Percentiles rank a stretch among this genome's conserved stretches.
Evolutionary conservation across 495 filamentous ascomycete genomes (phyloP).

Genomic region (Apodospora peruviana): DNA sequence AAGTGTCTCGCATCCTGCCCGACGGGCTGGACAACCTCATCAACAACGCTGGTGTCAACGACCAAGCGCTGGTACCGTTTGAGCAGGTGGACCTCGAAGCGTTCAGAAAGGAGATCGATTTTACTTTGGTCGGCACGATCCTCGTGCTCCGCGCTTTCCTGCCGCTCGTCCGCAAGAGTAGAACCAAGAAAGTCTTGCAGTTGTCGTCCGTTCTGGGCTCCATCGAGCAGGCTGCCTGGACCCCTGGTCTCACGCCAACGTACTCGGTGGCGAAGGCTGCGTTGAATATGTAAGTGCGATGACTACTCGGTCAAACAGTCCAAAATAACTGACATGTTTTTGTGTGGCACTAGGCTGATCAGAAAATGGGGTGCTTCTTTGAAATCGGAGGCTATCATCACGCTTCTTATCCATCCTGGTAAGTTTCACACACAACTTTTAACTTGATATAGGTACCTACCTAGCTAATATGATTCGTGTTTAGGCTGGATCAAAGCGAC

Average conservation of each 20-base stretch:
- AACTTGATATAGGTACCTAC: not conserved
- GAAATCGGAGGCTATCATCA: not conserved
- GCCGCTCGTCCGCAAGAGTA: not conserved
- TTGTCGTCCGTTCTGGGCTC: not conserved
- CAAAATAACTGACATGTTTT: not conserved
- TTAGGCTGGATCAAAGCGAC: not conserved
- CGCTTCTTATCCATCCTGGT: not conserved
- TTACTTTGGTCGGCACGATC: not conserved
- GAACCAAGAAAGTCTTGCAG: not conserved
- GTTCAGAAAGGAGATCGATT: not conserved
- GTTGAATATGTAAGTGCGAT: not conserved
- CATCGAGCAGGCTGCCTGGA: not conserved
- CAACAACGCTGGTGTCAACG: conserved; percentile 1
- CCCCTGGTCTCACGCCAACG: not conserved
- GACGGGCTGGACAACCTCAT: not conserved
- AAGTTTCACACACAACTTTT: not conserved
- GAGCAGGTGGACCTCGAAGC: not conserved
- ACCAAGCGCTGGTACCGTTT: not conserved
- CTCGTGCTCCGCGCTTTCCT: not conserved
- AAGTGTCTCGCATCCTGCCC: not conserved
- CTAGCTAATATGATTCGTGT: not conserved
- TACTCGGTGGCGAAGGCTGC: conserved; percentile 1
- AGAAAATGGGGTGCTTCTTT: not conserved
- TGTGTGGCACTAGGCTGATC: not conserved
- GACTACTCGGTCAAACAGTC: not conserved